A percentile compares a stretch with the other conserved stretches of the same genome.
Conservation (phyloP, 2,329 filamentous ascomycete species). For the Colletotrichum cuscutae region DNA sequence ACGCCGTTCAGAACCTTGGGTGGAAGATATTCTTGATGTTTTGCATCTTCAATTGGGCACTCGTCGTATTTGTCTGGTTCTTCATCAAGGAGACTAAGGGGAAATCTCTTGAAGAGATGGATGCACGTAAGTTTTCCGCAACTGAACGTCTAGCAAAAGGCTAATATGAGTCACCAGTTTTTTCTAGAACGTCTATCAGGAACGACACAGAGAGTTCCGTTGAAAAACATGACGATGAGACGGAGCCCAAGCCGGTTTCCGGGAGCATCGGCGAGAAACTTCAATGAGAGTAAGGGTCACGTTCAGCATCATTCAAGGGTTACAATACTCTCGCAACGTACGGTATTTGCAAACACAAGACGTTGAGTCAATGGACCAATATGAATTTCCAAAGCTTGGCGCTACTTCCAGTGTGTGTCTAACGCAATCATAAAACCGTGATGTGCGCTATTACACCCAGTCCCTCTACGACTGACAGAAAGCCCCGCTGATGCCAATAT, state of each 20-base stretch:
- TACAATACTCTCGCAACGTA: neutral
- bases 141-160: too few relatives aligned
- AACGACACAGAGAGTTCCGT: neutral
- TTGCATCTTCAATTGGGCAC: conserved; percentile 57
- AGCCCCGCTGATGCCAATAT: neutral
- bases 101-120: conserved; percentile 56
- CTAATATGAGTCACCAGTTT: neutral
- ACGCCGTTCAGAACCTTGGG: conserved; percentile 55
- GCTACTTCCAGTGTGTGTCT: neutral
- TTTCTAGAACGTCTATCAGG: neutral
- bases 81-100: conserved; percentile 56
- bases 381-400: too few relatives aligned
- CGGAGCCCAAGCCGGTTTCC: neutral
- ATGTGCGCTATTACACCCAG: neutral
- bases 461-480: too few relatives aligned
- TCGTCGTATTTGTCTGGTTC: conserved; percentile 54
- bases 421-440: neutral
- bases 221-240: neutral
- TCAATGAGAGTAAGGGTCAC: neutral
- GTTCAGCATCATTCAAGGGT: neutral
- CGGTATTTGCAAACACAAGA: neutral
- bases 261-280: neutral
- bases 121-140: conserved; percentile 36
- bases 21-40: conserved; percentile 63
- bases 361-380: neutral